Evolutionary conservation across 2,329 filamentous ascomycete genomes (phyloP).

Genomic region (Penicillium corylophilum): DNA sequence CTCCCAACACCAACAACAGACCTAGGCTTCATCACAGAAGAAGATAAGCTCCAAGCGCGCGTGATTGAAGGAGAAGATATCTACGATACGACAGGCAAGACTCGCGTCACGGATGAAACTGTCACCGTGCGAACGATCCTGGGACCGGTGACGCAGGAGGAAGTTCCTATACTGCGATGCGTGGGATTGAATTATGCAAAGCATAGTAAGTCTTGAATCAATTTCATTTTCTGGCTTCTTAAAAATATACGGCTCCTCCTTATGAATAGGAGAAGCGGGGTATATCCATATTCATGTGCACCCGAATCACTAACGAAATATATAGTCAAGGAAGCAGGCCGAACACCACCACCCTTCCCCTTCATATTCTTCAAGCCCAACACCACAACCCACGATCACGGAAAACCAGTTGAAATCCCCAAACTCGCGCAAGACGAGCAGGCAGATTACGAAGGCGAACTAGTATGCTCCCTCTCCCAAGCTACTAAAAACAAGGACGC

Average conservation of each 20-base stretch:
- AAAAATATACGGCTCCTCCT: too few relatives aligned
- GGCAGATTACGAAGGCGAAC: slow-evolving; percentile 73
- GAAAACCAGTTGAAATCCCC: slow-evolving; percentile 61
- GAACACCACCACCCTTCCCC: slow-evolving; percentile 58
- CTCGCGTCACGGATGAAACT: slow-evolving; percentile 54
- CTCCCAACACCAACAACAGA: slow-evolving; percentile 41
- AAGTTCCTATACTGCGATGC: slow-evolving; percentile 59
- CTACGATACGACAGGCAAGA: slow-evolving; percentile 49
- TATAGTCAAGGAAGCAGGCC: slow-evolving; percentile 53
- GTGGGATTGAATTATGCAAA: slow-evolving; percentile 62
- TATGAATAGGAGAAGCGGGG: too few relatives aligned
- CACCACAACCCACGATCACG: slow-evolving; percentile 62
- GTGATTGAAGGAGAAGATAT: slow-evolving; percentile 53
- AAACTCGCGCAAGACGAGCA: slow-evolving; percentile 60
- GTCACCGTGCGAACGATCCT: slow-evolving; percentile 56
- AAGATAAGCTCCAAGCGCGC: slow-evolving; percentile 52
- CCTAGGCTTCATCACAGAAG: slow-evolving; percentile 48
- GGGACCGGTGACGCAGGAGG: slow-evolving; percentile 50
- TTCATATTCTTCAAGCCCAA: slow-evolving; percentile 69
- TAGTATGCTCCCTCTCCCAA: slow-evolving; percentile 59
- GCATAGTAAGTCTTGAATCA: slow-evolving; percentile 44
- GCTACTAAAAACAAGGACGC: too few relatives aligned
- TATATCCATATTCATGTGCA: neutral
- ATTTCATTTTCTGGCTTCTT: neutral
- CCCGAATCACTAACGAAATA: neutral